Base-by-base conservation (phyloP, 495 filamentous ascomycete species). In the Xylaria telfairii region DNA sequence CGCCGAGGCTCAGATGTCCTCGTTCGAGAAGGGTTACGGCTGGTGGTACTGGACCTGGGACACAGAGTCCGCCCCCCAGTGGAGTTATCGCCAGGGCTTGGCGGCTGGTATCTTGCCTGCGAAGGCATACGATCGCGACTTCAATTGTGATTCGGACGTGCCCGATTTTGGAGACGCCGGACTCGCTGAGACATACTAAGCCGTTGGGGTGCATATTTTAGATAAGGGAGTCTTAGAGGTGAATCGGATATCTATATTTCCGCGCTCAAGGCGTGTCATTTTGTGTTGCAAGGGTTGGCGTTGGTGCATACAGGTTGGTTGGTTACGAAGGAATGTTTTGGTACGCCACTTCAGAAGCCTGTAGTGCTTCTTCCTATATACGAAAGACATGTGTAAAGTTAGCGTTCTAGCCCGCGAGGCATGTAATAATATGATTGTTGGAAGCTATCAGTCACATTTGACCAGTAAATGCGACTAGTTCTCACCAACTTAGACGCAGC, bases 11-110 rank as follows among this genome's bases (percentile, higher is more conserved):
- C 96, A 99, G 83, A 98, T 99, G 93, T 82, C 87, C 19, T 91
- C 89, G 37, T 99, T 97, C 72, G 94, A 97, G 79, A 88, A 90
- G 54, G 93, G 92, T 8, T 95, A 92, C 90, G 96, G 96, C 59
- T 98, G 96, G 96, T 95, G 97, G 82, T 98, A 98, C 82, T 99
- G 96, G 96, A 97, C 94, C 28, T 86, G 83, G 83, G 81, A 86
- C 71, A 86, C 83, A n/a, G 83, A 86, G 77, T 65, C 68, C 47
- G 91, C 93, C 59, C 84, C 90, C 47, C 96, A 98, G 82, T 99
- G 96, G 96, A 97, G 93, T 79, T 99, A 95, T 78, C 93, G 93
- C 79, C 87, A 89, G 71, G 95, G 93, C 0, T 85, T 96, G 80
- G 89, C 87, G 71, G 93, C 92, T 7, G 94, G 94, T 6, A 95